A percentile compares a stretch with the other conserved stretches of the same genome.
phyloP scores from a whole-genome alignment of 495 filamentous ascomycete species.

The Trichocladium uniseriatum region DNA sequence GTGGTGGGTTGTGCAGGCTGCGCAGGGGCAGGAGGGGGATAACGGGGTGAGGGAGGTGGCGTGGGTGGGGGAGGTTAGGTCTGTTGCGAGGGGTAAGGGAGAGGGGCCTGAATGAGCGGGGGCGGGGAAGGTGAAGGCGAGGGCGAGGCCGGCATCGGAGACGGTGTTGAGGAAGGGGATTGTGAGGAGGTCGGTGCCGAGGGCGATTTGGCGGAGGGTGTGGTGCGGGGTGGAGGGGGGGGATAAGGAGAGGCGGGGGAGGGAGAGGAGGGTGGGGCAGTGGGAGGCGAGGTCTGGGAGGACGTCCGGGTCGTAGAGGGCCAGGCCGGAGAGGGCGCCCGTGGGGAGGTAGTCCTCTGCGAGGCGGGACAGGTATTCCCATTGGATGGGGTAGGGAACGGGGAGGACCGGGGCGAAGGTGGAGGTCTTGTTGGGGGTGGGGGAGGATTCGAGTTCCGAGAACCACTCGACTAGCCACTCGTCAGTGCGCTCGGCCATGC shows the following conservation, averaged over 20 bases:
- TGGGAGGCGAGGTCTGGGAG: conserved; percentile 52
- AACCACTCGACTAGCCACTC: conserved; percentile 72
- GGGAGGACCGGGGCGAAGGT: conserved; percentile 80
- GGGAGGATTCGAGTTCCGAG: conserved; percentile 39
- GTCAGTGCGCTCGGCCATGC: conserved; percentile 80
- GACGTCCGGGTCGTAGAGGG: conserved; percentile 68
- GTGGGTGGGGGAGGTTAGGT: conserved; percentile 59
- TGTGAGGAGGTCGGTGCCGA: conserved; percentile 73
- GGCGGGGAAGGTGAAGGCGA: conserved; percentile 67
- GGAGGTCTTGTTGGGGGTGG: conserved; percentile 24
- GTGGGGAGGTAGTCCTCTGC: conserved; percentile 34
- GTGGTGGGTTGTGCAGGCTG: conserved; percentile 77
- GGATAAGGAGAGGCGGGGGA: conserved; percentile 68
- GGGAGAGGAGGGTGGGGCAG: conserved; percentile 36
- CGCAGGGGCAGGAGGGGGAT: conserved; percentile 57
- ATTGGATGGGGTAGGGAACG: conserved; percentile 61
- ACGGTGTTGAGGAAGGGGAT: conserved; percentile 60
- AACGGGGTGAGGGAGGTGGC: conserved; percentile 52
- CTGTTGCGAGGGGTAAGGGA: conserved; percentile 59
- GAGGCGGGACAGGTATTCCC: conserved; percentile 64
- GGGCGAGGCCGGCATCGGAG: conserved; percentile 79
- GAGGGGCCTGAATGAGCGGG: conserved; percentile 12
- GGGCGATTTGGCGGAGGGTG: conserved; percentile 58
- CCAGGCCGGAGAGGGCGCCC: conserved; percentile 62
- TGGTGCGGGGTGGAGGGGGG: conserved; percentile 60